phyloP scores from a whole-genome alignment of 2,329 filamentous ascomycete species.

The Phialophora verrucosa region DNA sequence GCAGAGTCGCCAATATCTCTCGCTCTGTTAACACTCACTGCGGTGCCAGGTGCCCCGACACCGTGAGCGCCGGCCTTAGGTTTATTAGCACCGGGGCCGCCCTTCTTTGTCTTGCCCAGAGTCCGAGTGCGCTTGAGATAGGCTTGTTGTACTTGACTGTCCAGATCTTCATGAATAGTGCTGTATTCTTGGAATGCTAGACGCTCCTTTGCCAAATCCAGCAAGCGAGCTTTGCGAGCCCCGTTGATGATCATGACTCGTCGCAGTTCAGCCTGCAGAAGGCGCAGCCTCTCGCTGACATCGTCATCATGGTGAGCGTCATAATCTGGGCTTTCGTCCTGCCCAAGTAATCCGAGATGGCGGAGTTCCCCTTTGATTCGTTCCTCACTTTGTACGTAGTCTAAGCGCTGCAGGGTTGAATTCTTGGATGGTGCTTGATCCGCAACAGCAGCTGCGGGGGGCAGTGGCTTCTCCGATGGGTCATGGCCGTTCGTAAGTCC shows the following conservation, averaged over 20 bases:
- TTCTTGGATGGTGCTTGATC: slow-evolving; percentile 72
- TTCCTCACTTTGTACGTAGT: slow-evolving; percentile 86
- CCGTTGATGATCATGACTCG: slow-evolving; percentile 87
- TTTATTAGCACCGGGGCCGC: slow-evolving; percentile 67
- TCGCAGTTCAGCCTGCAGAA: slow-evolving; percentile 80
- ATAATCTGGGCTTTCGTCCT: slow-evolving; percentile 75
- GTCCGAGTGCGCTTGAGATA: slow-evolving; percentile 95
- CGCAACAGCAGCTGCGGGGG: slow-evolving; percentile 78
- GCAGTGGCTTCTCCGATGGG: slow-evolving; percentile 58
- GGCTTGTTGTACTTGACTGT: slow-evolving; percentile 90
- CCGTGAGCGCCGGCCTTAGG: slow-evolving; percentile 64
- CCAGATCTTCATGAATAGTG: slow-evolving; percentile 94
- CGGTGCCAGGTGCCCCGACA: slow-evolving; percentile 54
- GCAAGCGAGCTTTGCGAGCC: slow-evolving; percentile 82
- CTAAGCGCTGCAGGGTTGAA: slow-evolving; percentile 76
- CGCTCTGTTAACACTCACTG: slow-evolving; percentile 64
- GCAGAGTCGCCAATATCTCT: slow-evolving; percentile 85
- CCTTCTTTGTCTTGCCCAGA: slow-evolving; percentile 91
- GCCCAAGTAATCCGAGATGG: slow-evolving; percentile 83
- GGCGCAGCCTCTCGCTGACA: slow-evolving; percentile 84
- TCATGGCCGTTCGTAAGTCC: slow-evolving; percentile 45
- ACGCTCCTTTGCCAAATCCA: slow-evolving; percentile 85
- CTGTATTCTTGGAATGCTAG: slow-evolving; percentile 97
- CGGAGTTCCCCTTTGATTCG: slow-evolving; percentile 88
- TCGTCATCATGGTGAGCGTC: slow-evolving; percentile 93